A percentile compares a stretch with the other conserved stretches of the same genome.
These are phyloP conservation scores for Polyporus tsugae DNA, from an alignment of 1,284 basidiomycete genomes.

Conservation along the genomic window DNA sequence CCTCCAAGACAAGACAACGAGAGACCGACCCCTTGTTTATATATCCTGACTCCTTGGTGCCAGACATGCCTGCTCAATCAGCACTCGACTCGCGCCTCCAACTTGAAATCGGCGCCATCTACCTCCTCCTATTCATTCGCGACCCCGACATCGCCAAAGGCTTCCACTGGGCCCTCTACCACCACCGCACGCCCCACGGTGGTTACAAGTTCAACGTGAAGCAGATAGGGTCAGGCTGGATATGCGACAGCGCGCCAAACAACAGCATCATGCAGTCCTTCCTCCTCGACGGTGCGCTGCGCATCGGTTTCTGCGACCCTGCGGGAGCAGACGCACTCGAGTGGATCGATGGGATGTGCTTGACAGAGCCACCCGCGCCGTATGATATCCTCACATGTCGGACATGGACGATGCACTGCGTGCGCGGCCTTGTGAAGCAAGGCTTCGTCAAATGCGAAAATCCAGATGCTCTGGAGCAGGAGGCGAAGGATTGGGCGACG, in stretches of 20 bases:
- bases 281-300: slow-evolving; percentile 15
- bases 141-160: slow-evolving; percentile 10
- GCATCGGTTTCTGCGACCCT: slow-evolving; percentile 12
- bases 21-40: no score
- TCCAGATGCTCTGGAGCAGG: slow-evolving; percentile 5
- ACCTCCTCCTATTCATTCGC: slow-evolving; percentile 15
- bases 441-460: slow-evolving; percentile 6
- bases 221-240: slow-evolving; percentile 8
- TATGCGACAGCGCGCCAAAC: slow-evolving; percentile 15
- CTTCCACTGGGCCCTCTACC: slow-evolving; percentile 19
- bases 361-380: slow-evolving; percentile 9
- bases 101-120: slow-evolving; percentile 16
- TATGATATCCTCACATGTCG: slow-evolving; percentile 11
- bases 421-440: slow-evolving; percentile 2
- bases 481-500: slow-evolving; percentile 9
- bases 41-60: no score
- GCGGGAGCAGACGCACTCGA: slow-evolving; percentile 6
- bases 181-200: slow-evolving; percentile 7
- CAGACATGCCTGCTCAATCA: not conserved
- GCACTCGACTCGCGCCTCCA: slow-evolving; percentile 2
- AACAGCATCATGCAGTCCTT: slow-evolving; percentile 13
- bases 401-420: slow-evolving; percentile 15
- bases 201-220: slow-evolving; percentile 20
- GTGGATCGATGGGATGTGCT: slow-evolving; percentile 12
- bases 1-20: no score